phyloP scores from a whole-genome alignment of 2,329 filamentous ascomycete genomes.

The Aspergillus piperis region DNA sequence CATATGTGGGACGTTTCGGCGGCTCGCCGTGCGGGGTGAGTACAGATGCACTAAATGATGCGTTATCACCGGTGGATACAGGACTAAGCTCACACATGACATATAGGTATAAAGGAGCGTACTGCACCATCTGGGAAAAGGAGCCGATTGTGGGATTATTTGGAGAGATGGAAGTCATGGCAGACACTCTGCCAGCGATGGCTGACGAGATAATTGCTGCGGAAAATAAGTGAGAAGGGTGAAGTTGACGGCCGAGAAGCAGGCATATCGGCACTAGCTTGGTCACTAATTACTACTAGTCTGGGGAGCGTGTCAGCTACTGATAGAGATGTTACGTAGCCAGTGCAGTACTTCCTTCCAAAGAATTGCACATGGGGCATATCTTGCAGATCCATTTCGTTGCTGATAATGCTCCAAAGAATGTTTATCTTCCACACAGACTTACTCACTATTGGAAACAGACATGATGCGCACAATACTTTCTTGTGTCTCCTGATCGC shows the following conservation, averaged over 20 bases:
- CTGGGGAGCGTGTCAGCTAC: not conserved
- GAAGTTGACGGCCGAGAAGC: not conserved
- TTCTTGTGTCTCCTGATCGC: too few relatives aligned
- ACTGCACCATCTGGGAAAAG: slow-evolving; percentile 26
- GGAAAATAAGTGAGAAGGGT: not conserved
- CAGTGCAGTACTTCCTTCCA: not conserved
- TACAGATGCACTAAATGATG: not conserved
- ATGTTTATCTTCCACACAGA: too few relatives aligned
- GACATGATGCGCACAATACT: too few relatives aligned
- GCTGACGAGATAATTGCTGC: slow-evolving; percentile 31
- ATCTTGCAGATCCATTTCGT: too few relatives aligned
- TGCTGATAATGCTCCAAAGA: too few relatives aligned
- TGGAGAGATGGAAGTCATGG: slow-evolving; percentile 34
- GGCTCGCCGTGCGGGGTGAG: slow-evolving; percentile 28
- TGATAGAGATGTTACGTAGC: not conserved
- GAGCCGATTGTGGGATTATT: slow-evolving; percentile 28
- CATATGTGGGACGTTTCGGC: slow-evolving; percentile 36
- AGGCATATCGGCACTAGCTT: not conserved
- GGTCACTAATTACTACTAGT: not conserved
- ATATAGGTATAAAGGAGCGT: slow-evolving; percentile 29
- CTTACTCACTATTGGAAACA: too few relatives aligned
- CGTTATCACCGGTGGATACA: not conserved
- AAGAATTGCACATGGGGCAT: too few relatives aligned
- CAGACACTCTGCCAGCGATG: slow-evolving; percentile 27
- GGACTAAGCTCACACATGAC: not conserved